Evolutionary conservation across 2,329 filamentous ascomycete species (phyloP), one percentile per base, ranked within the genome.

Genomic region (Fusarium torulosum): DNA sequence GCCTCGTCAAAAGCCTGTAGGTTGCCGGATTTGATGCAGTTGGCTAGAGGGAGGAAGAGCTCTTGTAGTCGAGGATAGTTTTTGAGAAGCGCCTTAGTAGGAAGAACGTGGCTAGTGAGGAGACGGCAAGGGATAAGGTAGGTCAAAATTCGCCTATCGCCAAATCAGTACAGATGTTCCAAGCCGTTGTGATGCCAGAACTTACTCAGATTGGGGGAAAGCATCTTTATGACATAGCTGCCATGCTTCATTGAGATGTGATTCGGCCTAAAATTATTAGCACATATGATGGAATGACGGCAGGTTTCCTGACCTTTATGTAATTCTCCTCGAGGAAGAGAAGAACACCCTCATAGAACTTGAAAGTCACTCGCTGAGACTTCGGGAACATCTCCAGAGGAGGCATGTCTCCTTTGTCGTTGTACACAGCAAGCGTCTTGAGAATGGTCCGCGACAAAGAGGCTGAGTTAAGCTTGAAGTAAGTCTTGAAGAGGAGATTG

Each of bases 401-500:
- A 1, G 96, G 96, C 82, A 99, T 91, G 73, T 99, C 95, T 43
- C 88, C 86, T 62, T 84, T 81, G 41, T 90, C 84, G 57, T 84
- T 80, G 54, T 91, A 90, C 14, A 94, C 94, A 45, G 90, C 86
- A 46, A 99, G 84, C 0, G 93, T 94, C 70, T 91, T 92, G 45
- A 99, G 84, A 49, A 98, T 90, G 69, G 96, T 97, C 76, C 96
- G 94, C 19, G 91, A 97, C 20, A 98, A 83, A n/a, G 89, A 90
- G 58, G 96, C 91, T 33, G 91, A 92, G 80, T 97, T 97, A 66
- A 98, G 84, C 82, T 93, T 96, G 83, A 99, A 99, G 79, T 98
- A 97, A 2, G 94, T 98, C 80, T 98, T 98, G 87, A 99, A 99
- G 15, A 97, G 84, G 9, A 99, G 86, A 76, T 97, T 98, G 75